phyloP scores from a whole-genome alignment of 2,329 filamentous ascomycete species.

The Talaromyces sp. region DNA sequence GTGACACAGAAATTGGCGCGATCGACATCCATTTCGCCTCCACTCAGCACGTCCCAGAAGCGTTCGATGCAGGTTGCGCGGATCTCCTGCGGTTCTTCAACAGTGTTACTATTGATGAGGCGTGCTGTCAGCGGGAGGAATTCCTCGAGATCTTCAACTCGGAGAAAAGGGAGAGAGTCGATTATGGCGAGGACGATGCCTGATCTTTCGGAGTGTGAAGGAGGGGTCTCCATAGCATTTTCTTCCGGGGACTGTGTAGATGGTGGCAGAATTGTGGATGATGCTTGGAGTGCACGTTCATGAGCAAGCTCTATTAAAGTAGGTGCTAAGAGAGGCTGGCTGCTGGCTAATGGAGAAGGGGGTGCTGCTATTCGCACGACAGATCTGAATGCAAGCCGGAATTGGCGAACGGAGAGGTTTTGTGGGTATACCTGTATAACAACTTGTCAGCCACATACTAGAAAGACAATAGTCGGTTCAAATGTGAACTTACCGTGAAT shows the following conservation, averaged over 20 bases:
- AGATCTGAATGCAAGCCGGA: conserved; percentile 81
- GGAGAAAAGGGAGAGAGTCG: conserved; percentile 70
- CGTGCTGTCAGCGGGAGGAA: conserved; percentile 71
- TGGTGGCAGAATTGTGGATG: conserved; percentile 43
- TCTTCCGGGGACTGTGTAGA: conserved; percentile 29
- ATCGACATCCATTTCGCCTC: conserved; percentile 84
- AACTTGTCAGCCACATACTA: background rate
- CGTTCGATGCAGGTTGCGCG: conserved; percentile 60
- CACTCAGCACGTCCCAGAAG: conserved; percentile 73
- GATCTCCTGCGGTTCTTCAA: conserved; percentile 51
- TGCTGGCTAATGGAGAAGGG: conserved; percentile 66
- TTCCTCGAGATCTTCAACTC: conserved; percentile 64
- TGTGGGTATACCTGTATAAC: conserved; percentile 61
- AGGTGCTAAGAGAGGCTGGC: conserved; percentile 72
- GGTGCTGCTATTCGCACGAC: conserved; percentile 76
- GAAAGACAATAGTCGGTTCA: background rate
- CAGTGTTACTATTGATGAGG: conserved; percentile 50
- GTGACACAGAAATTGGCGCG: conserved; percentile 69
- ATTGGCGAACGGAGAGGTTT: conserved; percentile 75
- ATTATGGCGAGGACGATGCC: conserved; percentile 70
- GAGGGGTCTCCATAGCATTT: conserved; percentile 25
- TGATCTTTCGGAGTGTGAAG: conserved; percentile 62
- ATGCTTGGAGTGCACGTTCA: conserved; percentile 55
- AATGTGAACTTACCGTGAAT: conserved; percentile 52
- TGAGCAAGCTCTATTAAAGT: conserved; percentile 72